phyloP scores from a whole-genome alignment of 2,329 filamentous ascomycete genomes.

The Aspergillus ibericus region DNA sequence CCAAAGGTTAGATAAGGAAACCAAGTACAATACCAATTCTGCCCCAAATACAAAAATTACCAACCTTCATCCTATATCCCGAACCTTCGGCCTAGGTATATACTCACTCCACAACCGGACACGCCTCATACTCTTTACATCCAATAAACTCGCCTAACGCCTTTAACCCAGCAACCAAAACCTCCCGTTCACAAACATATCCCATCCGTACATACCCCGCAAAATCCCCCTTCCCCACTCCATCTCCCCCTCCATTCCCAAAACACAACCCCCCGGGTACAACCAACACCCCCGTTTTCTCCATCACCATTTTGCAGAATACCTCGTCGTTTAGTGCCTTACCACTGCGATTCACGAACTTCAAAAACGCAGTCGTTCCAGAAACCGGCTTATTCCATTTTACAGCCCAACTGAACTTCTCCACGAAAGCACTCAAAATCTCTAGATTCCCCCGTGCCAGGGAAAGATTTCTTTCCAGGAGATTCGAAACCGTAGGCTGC shows the following conservation, averaged over 20 bases:
- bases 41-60: no score
- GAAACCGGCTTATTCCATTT: constrained; percentile 73
- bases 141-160: no score
- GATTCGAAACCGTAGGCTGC: constrained; percentile 60
- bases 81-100: no score
- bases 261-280: constrained; percentile 72
- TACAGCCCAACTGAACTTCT: constrained; percentile 62
- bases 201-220: background rate
- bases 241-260: constrained; percentile 49
- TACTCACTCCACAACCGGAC: no score
- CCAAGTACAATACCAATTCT: no score
- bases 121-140: no score
- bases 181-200: no score
- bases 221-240: background rate
- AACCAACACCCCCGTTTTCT: constrained; percentile 68
- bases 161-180: no score
- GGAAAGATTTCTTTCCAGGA: constrained; percentile 65
- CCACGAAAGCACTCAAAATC: constrained; percentile 67
- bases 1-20: no score
- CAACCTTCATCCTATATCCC: no score
- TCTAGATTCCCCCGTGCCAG: constrained; percentile 68
- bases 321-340: constrained; percentile 65
- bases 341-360: constrained; percentile 57
- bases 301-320: constrained; percentile 66
- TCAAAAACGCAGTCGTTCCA: constrained; percentile 78